phyloP scores from a whole-genome alignment of 352 stramenopile genomes.

The Pythium aphanidermatum region DNA sequence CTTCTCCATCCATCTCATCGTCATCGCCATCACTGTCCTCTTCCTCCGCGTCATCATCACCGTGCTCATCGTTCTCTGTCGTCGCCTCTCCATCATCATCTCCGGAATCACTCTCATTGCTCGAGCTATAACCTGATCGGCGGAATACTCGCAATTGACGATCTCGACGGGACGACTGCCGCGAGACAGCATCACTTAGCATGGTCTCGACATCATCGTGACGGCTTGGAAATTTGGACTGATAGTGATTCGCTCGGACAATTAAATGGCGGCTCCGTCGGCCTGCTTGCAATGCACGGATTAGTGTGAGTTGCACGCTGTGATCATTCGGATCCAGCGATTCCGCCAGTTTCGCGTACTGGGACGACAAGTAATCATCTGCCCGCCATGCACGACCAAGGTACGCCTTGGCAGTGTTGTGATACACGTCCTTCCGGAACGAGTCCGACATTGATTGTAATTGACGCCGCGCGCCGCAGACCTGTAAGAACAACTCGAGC shows the following conservation, averaged over 20 bases:
- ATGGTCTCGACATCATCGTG: slow-evolving; percentile 32
- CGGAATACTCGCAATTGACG: slow-evolving; percentile 11
- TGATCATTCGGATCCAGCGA: slow-evolving; percentile 42
- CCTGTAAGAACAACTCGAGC: slow-evolving; percentile 20
- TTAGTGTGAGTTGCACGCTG: slow-evolving; percentile 51
- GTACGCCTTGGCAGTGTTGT: slow-evolving; percentile 61
- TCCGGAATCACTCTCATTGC: slow-evolving; percentile 22
- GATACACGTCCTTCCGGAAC: slow-evolving; percentile 49
- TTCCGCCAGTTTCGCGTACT: slow-evolving; percentile 60
- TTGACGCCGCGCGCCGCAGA: slow-evolving; percentile 2
- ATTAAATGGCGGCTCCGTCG: slow-evolving; percentile 37
- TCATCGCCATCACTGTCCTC: slow-evolving; percentile 8
- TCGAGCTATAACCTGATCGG: background rate
- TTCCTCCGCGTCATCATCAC: slow-evolving; percentile 14
- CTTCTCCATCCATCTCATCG: slow-evolving; percentile 1
- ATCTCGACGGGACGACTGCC: slow-evolving; percentile 1
- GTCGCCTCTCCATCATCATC: slow-evolving; percentile 20
- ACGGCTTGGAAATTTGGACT: slow-evolving; percentile 36
- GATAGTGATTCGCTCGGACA: slow-evolving; percentile 35
- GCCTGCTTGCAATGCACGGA: slow-evolving; percentile 38
- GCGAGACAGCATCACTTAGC: background rate
- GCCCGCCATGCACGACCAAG: slow-evolving; percentile 54
- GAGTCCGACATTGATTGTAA: slow-evolving; percentile 19
- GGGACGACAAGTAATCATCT: slow-evolving; percentile 51
- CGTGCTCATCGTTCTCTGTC: slow-evolving; percentile 5